These are phyloP conservation scores for Neofusicoccum kwambonambiense DNA, from an alignment of 2,329 filamentous ascomycete species.

Conservation along the genomic window DNA sequence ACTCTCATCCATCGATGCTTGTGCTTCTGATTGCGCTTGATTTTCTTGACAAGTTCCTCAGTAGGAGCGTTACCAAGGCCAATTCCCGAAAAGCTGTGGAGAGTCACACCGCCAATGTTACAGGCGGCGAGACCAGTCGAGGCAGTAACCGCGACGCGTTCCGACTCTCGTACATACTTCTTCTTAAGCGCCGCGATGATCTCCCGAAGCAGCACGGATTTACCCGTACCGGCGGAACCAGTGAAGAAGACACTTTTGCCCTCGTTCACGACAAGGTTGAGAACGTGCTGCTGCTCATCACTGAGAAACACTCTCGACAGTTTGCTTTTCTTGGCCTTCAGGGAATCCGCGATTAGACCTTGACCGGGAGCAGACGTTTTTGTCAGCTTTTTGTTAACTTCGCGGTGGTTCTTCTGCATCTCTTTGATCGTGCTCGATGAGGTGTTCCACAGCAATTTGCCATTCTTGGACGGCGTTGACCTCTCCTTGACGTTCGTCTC, in stretches of 20 bases:
- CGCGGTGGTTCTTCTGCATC: conserved; percentile 70
- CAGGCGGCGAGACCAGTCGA: conserved; percentile 95
- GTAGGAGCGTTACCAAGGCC: conserved; percentile 89
- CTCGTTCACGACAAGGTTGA: conserved; percentile 76
- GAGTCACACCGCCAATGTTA: conserved; percentile 91
- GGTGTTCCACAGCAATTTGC: conserved; percentile 64
- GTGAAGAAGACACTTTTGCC: conserved; percentile 95
- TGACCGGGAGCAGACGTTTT: conserved; percentile 37
- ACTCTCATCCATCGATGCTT: conserved; percentile 86
- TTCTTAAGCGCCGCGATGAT: conserved; percentile 79
- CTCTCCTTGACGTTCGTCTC: conserved; percentile 31
- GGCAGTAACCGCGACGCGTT: conserved; percentile 87
- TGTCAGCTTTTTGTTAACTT: conserved; percentile 56
- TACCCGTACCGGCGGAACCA: conserved; percentile 91
- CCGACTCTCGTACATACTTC: conserved; percentile 74
- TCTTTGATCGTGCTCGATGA: conserved; percentile 74
- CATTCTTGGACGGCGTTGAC: conserved; percentile 48
- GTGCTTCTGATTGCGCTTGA: conserved; percentile 82
- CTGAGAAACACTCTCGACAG: conserved; percentile 69
- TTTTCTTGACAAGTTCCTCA: conserved; percentile 80
- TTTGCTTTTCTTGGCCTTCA: conserved; percentile 46
- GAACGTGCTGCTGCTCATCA: conserved; percentile 79
- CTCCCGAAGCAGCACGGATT: conserved; percentile 90
- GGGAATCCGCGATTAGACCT: conserved; percentile 43
- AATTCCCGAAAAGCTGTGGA: conserved; percentile 95